A percentile compares a stretch with the other conserved stretches of the same genome.
phyloP scores from a whole-genome alignment of 2,329 filamentous ascomycete species.

The Pseudofabraea citricarpa region DNA sequence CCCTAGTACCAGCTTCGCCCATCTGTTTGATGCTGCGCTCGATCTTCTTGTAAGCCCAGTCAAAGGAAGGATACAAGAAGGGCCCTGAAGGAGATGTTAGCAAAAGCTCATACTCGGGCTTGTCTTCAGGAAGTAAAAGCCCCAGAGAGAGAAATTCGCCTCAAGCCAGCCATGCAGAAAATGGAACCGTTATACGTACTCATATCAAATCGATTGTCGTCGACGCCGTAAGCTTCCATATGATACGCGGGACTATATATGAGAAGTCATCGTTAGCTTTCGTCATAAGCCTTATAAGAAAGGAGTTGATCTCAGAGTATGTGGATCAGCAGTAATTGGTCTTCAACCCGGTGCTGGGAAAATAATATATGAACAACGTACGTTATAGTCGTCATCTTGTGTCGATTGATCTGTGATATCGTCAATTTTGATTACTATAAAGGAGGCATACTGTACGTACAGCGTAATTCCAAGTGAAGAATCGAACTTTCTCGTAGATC shows the following conservation, averaged over 20 bases:
- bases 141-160: too few species aligned
- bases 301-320: too few species aligned
- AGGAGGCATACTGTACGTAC: too few species aligned
- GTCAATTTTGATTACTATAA: too few species aligned
- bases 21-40: slow-evolving; percentile 38
- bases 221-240: slow-evolving; percentile 42
- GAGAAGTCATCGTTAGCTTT: too few species aligned
- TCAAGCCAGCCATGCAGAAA: too few species aligned
- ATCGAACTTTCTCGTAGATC: slow-evolving; percentile 41
- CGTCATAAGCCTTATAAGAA: too few species aligned
- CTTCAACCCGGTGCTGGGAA: background rate
- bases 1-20: slow-evolving; percentile 28
- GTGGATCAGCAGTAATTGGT: too few species aligned
- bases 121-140: background rate
- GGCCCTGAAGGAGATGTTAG: too few species aligned
- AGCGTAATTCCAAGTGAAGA: slow-evolving; percentile 37
- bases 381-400: slow-evolving; percentile 54
- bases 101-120: slow-evolving; percentile 14
- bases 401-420: slow-evolving; percentile 59
- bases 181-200: too few species aligned
- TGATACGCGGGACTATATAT: slow-evolving; percentile 20
- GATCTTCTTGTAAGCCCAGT: slow-evolving; percentile 38
- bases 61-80: slow-evolving; percentile 44
- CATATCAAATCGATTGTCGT: slow-evolving; percentile 54
- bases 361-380: slow-evolving; percentile 46